Evolutionary conservation across 1,284 basidiomycete genomes (phyloP).

Genomic region (Pascua guehoae): DNA sequence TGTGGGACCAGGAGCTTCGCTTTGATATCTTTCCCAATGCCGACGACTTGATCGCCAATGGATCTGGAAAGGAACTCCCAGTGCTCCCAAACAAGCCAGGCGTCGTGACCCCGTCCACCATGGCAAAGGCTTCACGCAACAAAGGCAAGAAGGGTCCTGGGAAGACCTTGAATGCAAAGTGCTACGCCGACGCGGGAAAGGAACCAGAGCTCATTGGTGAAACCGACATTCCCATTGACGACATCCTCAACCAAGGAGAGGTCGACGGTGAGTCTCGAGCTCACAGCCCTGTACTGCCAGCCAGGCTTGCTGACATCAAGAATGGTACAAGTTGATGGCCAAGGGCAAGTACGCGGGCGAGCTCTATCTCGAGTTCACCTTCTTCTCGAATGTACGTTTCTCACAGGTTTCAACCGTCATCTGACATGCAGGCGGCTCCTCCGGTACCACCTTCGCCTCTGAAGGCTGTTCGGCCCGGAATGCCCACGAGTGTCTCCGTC

Average conservation of each 20-base stretch:
- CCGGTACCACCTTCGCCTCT: constrained; percentile 23
- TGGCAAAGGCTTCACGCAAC: constrained; percentile 53
- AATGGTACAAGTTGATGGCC: constrained; percentile 86
- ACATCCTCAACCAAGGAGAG: constrained; percentile 89
- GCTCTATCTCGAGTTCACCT: constrained; percentile 89
- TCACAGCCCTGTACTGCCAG: background rate
- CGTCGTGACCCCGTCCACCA: constrained; percentile 50
- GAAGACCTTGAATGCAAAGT: constrained; percentile 73
- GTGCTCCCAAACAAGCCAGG: constrained; percentile 20
- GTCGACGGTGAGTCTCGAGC: constrained; percentile 73
- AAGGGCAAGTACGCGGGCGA: constrained; percentile 93
- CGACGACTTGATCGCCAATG: constrained; percentile 58
- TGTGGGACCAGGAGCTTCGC: constrained; percentile 97
- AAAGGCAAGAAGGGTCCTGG: constrained; percentile 46
- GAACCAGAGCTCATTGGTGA: constrained; percentile 97
- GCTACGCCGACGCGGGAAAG: constrained; percentile 90
- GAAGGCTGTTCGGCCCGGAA: constrained; percentile 20
- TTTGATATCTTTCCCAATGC: constrained; percentile 83
- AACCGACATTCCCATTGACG: constrained; percentile 76
- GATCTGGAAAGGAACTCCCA: constrained; percentile 7
- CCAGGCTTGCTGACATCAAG: constrained; percentile 51
- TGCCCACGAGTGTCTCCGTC: constrained; percentile 38
- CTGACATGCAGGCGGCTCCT: constrained; percentile 34
- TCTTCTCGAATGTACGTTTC: constrained; percentile 82
- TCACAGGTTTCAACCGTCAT: background rate